These are phyloP conservation scores for Cicer judaicum DNA, from an alignment of 306 rosid species.

Conservation along the genomic window DNA sequence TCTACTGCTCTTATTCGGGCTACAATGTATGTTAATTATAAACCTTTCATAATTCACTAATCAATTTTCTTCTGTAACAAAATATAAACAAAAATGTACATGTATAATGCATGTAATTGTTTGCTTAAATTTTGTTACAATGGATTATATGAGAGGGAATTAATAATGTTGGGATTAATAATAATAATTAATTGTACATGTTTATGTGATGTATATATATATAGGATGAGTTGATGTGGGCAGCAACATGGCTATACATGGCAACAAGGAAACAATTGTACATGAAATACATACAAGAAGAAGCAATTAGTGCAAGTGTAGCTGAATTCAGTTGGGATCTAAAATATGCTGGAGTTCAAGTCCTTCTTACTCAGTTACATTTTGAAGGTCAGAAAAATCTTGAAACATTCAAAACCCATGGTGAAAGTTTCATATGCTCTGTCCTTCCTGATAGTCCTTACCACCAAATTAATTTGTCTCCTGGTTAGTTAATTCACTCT, in stretches of 20 bases:
- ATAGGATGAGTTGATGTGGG: constrained; percentile 95
- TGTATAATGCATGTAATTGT: too few species aligned
- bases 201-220: neutral
- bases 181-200: neutral
- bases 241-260: constrained; percentile 80
- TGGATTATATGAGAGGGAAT: neutral
- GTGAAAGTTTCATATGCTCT: constrained; percentile 77
- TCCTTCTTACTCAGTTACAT: constrained; percentile 68
- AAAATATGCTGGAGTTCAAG: constrained; percentile 90
- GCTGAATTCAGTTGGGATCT: constrained; percentile 96
- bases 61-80: too few species aligned
- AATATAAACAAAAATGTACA: too few species aligned
- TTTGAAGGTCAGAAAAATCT: constrained; percentile 60
- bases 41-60: too few species aligned
- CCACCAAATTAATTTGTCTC: constrained; percentile 61
- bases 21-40: constrained; percentile 70
- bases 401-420: constrained; percentile 62
- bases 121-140: too few species aligned
- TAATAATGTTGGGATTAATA: neutral
- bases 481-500: constrained; percentile 47
- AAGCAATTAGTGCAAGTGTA: constrained; percentile 67
- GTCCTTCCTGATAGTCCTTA: constrained; percentile 85
- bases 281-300: constrained; percentile 62
- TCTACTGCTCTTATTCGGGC: constrained; percentile 94
- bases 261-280: constrained; percentile 62